These are phyloP conservation scores for Colletotrichum australisinense DNA, from an alignment of 2,329 filamentous ascomycete genomes.

Conservation along the genomic window DNA sequence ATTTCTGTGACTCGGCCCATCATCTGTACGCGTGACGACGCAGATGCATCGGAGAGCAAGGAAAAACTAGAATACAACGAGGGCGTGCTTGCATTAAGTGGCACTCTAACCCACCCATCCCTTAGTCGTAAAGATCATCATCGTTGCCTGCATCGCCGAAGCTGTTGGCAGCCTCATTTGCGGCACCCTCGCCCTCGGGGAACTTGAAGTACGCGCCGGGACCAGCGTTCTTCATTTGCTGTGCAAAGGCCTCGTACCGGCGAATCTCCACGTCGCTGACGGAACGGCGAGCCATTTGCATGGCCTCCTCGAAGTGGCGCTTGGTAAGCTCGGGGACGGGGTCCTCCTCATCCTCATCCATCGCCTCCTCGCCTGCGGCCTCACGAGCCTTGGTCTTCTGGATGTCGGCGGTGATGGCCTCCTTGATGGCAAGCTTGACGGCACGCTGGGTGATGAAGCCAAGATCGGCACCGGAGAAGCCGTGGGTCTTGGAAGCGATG, in stretches of 20 bases:
- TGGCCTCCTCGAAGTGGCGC: constrained; percentile 98
- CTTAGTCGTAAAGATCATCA: constrained; percentile 96
- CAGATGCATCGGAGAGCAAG: constrained; percentile 47
- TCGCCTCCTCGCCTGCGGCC: constrained; percentile 84
- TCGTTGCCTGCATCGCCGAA: constrained; percentile 93
- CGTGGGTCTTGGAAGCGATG: constrained; percentile 97
- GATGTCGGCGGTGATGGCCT: constrained; percentile 90
- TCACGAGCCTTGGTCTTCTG: constrained; percentile 91
- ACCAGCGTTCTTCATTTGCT: constrained; percentile 98
- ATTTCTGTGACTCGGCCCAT: constrained; percentile 17
- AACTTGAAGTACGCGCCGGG: constrained; percentile 99
- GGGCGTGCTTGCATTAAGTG: constrained; percentile 33
- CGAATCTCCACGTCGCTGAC: constrained; percentile 98
- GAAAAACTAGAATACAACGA: constrained; percentile 61
- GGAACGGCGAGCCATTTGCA: constrained; percentile 92
- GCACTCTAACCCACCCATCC: constrained; percentile 37
- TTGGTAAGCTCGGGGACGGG: constrained; percentile 96
- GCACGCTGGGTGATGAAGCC: constrained; percentile 99
- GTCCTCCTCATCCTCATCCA: constrained; percentile 89
- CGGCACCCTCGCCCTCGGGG: constrained; percentile 77
- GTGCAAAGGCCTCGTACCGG: constrained; percentile 97
- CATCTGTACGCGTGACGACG: constrained; percentile 40
- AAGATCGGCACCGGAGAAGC: constrained; percentile 99
- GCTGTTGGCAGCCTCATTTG: constrained; percentile 67
- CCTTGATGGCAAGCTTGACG: constrained; percentile 99